Conservation (phyloP, 441 rosid genomes). For the Erodium texanum region DNA sequence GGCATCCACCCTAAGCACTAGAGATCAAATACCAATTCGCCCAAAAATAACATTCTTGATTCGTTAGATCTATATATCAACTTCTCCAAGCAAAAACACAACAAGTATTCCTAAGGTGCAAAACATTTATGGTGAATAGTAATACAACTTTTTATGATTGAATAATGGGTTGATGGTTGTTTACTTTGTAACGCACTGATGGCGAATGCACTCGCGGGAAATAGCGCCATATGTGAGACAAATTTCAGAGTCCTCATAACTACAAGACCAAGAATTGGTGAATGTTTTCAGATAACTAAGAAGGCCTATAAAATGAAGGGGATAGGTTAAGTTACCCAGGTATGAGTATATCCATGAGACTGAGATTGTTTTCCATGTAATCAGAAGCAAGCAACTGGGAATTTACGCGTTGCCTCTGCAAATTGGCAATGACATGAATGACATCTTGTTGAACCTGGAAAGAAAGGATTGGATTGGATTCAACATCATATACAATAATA, state of each 20-base stretch:
- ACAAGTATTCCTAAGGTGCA: too few relatives aligned
- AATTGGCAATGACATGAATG: slow-evolving; percentile 46
- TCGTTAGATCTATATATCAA: too few relatives aligned
- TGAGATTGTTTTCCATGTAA: slow-evolving; percentile 45
- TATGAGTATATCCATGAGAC: slow-evolving; percentile 42
- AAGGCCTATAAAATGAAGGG: background rate
- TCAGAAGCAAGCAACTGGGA: slow-evolving; percentile 42
- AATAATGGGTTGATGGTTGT: background rate
- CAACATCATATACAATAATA: too few relatives aligned
- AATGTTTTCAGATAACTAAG: too few relatives aligned
- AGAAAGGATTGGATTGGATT: too few relatives aligned
- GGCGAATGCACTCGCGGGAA: slow-evolving; percentile 59
- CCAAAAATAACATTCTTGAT: too few relatives aligned
- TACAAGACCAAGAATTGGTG: slow-evolving; percentile 5
- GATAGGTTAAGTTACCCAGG: too few relatives aligned
- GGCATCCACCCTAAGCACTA: too few relatives aligned
- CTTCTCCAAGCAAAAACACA: too few relatives aligned
- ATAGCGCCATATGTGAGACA: slow-evolving; percentile 49
- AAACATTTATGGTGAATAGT: too few relatives aligned
- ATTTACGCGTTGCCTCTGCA: slow-evolving; percentile 51
- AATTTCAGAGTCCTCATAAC: slow-evolving; percentile 35
- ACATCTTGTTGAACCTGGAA: slow-evolving; percentile 41
- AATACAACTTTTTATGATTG: too few relatives aligned
- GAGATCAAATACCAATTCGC: too few relatives aligned
- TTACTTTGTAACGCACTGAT: slow-evolving; percentile 47